Percentiles rank a stretch among this genome's conserved stretches.
These are phyloP conservation scores for Euphrasia arctica DNA, from an alignment of 305 asterid genomes.

Conservation along the genomic window DNA sequence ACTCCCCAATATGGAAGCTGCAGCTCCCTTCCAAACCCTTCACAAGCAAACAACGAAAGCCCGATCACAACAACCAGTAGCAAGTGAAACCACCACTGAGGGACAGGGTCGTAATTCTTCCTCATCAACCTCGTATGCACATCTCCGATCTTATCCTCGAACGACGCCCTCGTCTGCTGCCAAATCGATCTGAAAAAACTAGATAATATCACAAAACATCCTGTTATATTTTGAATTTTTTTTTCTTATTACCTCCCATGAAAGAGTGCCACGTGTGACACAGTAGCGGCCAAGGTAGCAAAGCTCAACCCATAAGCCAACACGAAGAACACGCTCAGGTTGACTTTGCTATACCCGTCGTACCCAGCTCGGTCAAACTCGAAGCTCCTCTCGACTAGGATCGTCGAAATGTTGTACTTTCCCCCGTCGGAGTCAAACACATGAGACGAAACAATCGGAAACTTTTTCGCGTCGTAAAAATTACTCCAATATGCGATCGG, in stretches of 20 bases:
- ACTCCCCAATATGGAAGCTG: constrained; percentile 83
- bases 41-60: constrained; percentile 47
- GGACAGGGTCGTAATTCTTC: constrained; percentile 61
- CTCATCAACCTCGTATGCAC: constrained; percentile 65
- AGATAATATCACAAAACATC: background rate
- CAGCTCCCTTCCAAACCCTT: constrained; percentile 55
- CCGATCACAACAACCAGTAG: constrained; percentile 43
- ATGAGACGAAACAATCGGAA: constrained; percentile 58
- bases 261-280: constrained; percentile 67
- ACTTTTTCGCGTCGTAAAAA: constrained; percentile 41
- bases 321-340: constrained; percentile 56
- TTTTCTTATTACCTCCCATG: constrained; percentile 47
- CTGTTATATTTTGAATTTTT: too few relatives aligned
- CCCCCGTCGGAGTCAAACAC: constrained; percentile 48
- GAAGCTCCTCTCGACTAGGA: constrained; percentile 37
- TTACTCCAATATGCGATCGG: constrained; percentile 66
- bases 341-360: constrained; percentile 52
- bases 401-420: constrained; percentile 41
- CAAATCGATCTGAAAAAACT: constrained; percentile 40
- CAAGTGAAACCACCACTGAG: constrained; percentile 68
- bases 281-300: constrained; percentile 55
- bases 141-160: constrained; percentile 49
- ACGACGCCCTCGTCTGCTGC: constrained; percentile 53
- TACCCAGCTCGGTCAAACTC: constrained; percentile 48
- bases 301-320: constrained; percentile 56